Percentiles rank a stretch among this genome's conserved stretches.
Evolutionary conservation across 768 basidiomycete species (phyloP).

Genomic region (Xerocomellus chrysenteron): DNA sequence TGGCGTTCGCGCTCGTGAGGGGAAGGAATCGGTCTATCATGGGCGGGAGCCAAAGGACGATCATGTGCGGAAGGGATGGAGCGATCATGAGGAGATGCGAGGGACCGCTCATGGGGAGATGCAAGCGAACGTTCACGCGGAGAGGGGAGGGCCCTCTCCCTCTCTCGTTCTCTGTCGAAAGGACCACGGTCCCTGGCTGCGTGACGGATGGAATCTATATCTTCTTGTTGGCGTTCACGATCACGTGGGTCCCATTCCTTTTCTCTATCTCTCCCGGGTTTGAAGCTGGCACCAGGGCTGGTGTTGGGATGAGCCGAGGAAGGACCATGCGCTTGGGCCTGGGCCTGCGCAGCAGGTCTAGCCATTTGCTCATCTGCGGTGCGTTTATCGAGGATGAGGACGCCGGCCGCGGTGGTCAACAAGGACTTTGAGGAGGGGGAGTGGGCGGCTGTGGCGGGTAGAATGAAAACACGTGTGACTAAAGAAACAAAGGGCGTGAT

Average conservation of each 20-base stretch:
- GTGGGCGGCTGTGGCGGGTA: conserved; percentile 22
- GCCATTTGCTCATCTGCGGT: conserved; percentile 32
- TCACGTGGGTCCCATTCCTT: conserved; percentile 29
- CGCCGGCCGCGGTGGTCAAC: conserved; percentile 24
- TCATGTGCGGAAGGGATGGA: conserved; percentile 19
- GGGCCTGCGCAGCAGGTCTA: conserved; percentile 15
- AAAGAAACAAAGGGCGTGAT: background rate
- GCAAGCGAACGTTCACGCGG: conserved; percentile 24
- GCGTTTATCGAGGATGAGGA: conserved; percentile 32
- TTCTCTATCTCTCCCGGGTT: conserved; percentile 26
- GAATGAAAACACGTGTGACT: conserved; percentile 5
- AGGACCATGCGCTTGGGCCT: conserved; percentile 14
- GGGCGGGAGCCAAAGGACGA: conserved; percentile 20
- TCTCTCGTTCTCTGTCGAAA: conserved; percentile 30
- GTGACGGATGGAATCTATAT: conserved; percentile 28
- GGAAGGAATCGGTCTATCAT: conserved; percentile 22
- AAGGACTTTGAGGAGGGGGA: conserved; percentile 28
- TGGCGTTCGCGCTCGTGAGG: conserved; percentile 29
- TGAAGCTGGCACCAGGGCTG: conserved; percentile 22
- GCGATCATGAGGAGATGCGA: conserved; percentile 24
- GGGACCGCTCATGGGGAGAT: conserved; percentile 25
- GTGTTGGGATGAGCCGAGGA: conserved; percentile 22
- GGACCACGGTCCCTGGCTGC: conserved; percentile 27
- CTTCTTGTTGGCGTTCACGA: conserved; percentile 30
- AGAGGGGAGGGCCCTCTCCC: conserved; percentile 24